Evolutionary conservation across 2,329 filamentous ascomycete species (phyloP).

Genomic region (Orbilia ellipsospora): DNA sequence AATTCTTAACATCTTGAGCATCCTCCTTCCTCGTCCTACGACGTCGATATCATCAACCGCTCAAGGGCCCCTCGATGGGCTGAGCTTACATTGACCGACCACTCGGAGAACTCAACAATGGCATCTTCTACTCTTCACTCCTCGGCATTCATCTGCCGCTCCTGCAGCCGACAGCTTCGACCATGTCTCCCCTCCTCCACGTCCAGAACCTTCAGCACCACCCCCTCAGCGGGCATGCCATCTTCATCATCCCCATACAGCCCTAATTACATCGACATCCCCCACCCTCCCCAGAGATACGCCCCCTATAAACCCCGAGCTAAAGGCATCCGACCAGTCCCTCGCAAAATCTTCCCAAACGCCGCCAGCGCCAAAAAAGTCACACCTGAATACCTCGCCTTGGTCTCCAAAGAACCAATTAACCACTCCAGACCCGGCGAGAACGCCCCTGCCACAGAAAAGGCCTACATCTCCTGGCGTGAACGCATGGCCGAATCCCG

Average conservation of each 20-base stretch:
- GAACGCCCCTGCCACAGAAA: slow-evolving; percentile 33
- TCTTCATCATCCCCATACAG: slow-evolving; percentile 40
- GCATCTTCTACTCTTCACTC: slow-evolving; percentile 33
- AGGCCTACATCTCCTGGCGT: slow-evolving; percentile 72
- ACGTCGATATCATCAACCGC: slow-evolving; percentile 3
- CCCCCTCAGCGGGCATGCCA: slow-evolving; percentile 23
- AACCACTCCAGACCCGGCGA: slow-evolving; percentile 62
- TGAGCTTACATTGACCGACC: slow-evolving; percentile 15
- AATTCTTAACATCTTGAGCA: slow-evolving; percentile 1
- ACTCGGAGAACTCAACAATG: slow-evolving; percentile 17
- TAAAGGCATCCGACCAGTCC: slow-evolving; percentile 42
- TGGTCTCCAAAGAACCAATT: slow-evolving; percentile 58
- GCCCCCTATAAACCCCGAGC: slow-evolving; percentile 37
- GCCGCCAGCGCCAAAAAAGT: slow-evolving; percentile 29
- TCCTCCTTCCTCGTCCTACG: slow-evolving; percentile 10
- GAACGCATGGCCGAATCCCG: slow-evolving; percentile 77
- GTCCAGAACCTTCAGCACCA: slow-evolving; percentile 37
- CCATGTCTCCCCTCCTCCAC: slow-evolving; percentile 10
- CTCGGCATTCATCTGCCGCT: slow-evolving; percentile 51
- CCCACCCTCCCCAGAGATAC: slow-evolving; percentile 50
- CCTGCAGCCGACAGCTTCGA: slow-evolving; percentile 46
- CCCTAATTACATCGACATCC: slow-evolving; percentile 50
- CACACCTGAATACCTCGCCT: slow-evolving; percentile 38
- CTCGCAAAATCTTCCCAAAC: slow-evolving; percentile 42
- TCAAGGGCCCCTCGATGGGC: slow-evolving; percentile 15